Percentiles rank a stretch among this genome's conserved stretches.
Evolutionary conservation across 2,329 filamentous ascomycete species (phyloP).

Genomic region (Fusarium torreyae): DNA sequence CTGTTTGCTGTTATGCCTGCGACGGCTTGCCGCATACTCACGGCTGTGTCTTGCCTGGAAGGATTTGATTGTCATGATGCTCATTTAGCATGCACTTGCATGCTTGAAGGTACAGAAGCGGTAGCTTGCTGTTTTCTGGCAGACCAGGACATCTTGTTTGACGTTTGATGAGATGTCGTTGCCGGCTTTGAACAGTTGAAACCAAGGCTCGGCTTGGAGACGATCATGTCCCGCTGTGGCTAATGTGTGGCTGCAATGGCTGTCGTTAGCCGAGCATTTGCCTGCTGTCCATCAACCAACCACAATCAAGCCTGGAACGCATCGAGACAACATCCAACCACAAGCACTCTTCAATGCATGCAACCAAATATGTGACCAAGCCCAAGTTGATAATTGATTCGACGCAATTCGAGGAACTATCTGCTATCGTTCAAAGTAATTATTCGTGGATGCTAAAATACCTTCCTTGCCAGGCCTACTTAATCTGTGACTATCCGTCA

Average conservation of each 20-base stretch:
- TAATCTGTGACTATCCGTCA: background rate
- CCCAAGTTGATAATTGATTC: background rate
- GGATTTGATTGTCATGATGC: constrained; percentile 15
- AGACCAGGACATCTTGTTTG: constrained; percentile 27
- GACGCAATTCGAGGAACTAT: background rate
- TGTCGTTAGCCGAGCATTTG: constrained; percentile 49
- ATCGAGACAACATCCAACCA: background rate
- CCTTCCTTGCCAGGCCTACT: too few species aligned
- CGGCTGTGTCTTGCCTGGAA: constrained; percentile 14
- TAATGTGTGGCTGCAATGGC: constrained; percentile 38
- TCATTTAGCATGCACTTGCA: background rate
- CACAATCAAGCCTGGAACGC: background rate
- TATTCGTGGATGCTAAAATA: background rate
- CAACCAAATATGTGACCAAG: background rate
- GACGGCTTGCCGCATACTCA: constrained; percentile 39
- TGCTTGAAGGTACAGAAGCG: constrained; percentile 6
- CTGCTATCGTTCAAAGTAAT: background rate
- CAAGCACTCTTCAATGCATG: background rate
- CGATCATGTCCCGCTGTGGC: constrained; percentile 51
- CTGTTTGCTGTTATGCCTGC: constrained; percentile 38
- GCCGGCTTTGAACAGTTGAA: constrained; percentile 47
- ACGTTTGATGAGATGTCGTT: constrained; percentile 43
- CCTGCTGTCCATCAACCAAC: constrained; percentile 30
- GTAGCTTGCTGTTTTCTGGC: constrained; percentile 33
- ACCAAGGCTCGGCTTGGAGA: constrained; percentile 43